Base-by-base conservation (phyloP, 2,329 filamentous ascomycete genomes). In the Alternaria burnsii region DNA sequence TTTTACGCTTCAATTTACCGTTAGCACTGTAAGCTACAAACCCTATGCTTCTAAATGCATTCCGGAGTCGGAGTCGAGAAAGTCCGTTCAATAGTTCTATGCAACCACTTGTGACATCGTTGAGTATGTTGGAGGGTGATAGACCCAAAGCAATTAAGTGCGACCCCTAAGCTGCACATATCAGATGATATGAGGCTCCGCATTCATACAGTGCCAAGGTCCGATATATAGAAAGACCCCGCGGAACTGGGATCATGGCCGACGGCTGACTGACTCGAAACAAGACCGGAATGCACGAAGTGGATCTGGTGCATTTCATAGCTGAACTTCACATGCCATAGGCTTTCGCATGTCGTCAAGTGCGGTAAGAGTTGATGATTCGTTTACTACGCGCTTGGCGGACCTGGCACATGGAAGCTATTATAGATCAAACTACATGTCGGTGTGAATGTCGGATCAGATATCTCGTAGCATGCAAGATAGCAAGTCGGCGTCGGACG, bases 361-460 rank as follows among this genome's bases (percentile, higher is more conserved):
- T 42, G 40, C 40, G 14, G 46, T 24, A 43, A 40, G 18, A 36
- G 51, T 34, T 32, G 6, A 11, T n/a, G 4, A 20, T 32, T 18
- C 12, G 30, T 46, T 16, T 16, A 46, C 40, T 44, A 46, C 34
- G 24, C 26, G 14, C 18, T 41, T 16, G 41, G 51, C 36, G 52
- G 20, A 40, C 38, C 26, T 43, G 12, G n/a, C 7, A 46, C 28
- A 28, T 38, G 26, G 46, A 26, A 22, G 18, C 38, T 40, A 22
- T 9, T 46, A 30, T 34, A 43, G 28, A 44, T 28, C 24, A 34
- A 32, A 16, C 41, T 12, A 22, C 38, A 30, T 43, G 46, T 65
- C 62, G 62, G 68, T 38, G 44, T 55, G 55, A 66, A 67, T 62
- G 52, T 67, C 62, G 63, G 59, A 56, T 38, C 61, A 46, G 28